Evolutionary conservation across 352 stramenopile species (phyloP), one percentile per base, ranked within the genome.

Genomic region (Aphanomyces stellatus): DNA sequence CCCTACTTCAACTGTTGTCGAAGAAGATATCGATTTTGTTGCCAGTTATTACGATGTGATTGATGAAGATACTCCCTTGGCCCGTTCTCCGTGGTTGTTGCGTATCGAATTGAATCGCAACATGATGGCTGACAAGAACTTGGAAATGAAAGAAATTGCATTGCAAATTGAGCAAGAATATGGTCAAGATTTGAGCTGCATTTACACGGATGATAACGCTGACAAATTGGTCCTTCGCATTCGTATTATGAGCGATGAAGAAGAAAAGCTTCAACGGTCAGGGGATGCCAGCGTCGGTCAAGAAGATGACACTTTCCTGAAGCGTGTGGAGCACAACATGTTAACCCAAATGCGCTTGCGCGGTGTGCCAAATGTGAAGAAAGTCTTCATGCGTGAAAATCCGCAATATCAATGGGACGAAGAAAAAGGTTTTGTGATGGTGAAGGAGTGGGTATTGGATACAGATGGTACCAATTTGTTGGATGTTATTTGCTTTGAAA

Each of bases 401-500:
- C 97, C 98, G 40, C 96, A 88, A 66, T 98, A 91, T 33, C 82
- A 90, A 43, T 99, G 93, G 92, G 92, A 98, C 66, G 86, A 98
- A 69, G 87, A 97, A 24, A 91, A 90, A 64, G 97, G 96, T 27
- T 98, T 99, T 74, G 93, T 89, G 62, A 90, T 88, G 78, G 88
- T 90, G 76, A 96, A 96, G 53, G 97, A 99, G 78, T 99, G 93
- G 91, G 93, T 99, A 63, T 82, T 99, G 11, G 96, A 99, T 80
- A 99, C 97, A 37, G 97, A 99, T 80, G 97, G 97, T 37, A 98
- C 96, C 46, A 99, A 99, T 74, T 81, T 99, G 42, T 88, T 98
- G 71, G 96, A 97, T 73, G 95, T 99, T 11, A 88, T 99, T 68
- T 96, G 90, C 55, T 93, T 98, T 73, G 92, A 97, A 28, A 94